Evolutionary conservation across 257 asterid genomes (phyloP).

Genomic region (Datura wrightii): DNA sequence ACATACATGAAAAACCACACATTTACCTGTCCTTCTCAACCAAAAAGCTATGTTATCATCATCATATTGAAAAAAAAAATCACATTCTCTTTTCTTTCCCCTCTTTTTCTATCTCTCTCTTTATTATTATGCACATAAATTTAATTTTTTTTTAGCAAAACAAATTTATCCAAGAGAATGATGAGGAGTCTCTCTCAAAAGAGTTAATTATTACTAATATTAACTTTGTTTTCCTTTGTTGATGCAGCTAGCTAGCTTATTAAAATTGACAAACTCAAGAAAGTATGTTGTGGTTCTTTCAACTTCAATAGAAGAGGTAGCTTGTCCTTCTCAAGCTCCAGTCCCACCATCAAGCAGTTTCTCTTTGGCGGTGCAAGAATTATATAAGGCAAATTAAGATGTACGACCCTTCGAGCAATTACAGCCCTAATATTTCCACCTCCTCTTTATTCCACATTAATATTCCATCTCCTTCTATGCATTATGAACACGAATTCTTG

Average conservation of each 20-base stretch:
- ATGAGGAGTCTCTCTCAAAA: background rate
- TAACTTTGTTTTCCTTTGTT: background rate
- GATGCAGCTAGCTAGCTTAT: constrained; percentile 29
- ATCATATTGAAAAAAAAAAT: background rate
- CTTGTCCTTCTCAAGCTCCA: constrained; percentile 34
- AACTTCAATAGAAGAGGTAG: constrained; percentile 17
- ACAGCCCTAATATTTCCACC: constrained; percentile 33
- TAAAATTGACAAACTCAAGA: constrained; percentile 2
- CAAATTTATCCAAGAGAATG: background rate
- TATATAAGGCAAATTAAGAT: constrained; percentile 30
- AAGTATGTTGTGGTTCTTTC: background rate
- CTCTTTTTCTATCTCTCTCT: background rate
- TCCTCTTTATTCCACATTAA: constrained; percentile 26
- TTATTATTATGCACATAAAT: background rate
- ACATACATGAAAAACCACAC: constrained; percentile 9
- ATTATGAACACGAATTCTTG: constrained; percentile 46
- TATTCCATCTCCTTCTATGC: constrained; percentile 49
- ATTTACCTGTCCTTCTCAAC: constrained; percentile 26
- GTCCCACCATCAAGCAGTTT: background rate
- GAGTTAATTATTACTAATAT: background rate
- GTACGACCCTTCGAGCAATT: constrained; percentile 42
- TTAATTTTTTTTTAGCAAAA: no score
- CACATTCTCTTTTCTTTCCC: background rate
- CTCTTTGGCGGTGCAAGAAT: no score
- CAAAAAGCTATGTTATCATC: constrained; percentile 12